Conservation (phyloP, 208 protist species). For the Leishmania tropica region DNA sequence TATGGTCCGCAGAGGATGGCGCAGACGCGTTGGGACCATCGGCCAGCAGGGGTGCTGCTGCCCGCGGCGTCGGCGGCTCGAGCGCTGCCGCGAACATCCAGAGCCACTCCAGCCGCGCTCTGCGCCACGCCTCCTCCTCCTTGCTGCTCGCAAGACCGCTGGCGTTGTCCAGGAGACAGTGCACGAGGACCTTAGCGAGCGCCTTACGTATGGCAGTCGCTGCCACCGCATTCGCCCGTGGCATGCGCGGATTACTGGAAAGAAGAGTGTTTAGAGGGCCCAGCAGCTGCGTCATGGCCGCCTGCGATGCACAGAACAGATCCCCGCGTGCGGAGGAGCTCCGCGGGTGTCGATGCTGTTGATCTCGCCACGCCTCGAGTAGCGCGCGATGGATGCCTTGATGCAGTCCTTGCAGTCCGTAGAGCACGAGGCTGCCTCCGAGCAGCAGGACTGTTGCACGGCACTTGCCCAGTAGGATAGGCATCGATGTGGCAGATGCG, state of each 20-base stretch:
- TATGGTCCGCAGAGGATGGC: not conserved
- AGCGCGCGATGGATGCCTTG: constrained; percentile 12
- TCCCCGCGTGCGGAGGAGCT: not conserved
- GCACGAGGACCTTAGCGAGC: constrained; percentile 61
- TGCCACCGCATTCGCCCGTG: constrained; percentile 15
- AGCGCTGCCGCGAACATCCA: constrained; percentile 50
- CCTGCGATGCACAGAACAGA: not conserved
- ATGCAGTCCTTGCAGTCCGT: constrained; percentile 47
- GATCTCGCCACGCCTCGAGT: constrained; percentile 5
- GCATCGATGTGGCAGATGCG: not conserved
- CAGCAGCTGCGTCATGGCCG: constrained; percentile 32
- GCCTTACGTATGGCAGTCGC: constrained; percentile 38
- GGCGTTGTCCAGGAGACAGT: constrained; percentile 60
- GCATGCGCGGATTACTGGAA: constrained; percentile 33
- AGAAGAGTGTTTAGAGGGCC: constrained; percentile 43
- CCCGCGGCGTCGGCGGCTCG: constrained; percentile 36
- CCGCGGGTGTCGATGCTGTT: not conserved
- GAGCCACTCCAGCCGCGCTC: constrained; percentile 43
- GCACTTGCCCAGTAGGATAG: constrained; percentile 19
- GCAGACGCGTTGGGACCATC: not conserved
- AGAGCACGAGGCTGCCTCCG: constrained; percentile 59
- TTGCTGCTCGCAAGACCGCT: constrained; percentile 22
- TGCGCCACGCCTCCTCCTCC: constrained; percentile 36
- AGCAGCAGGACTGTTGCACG: constrained; percentile 53
- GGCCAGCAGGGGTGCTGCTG: not conserved